Conservation (phyloP, 2,329 filamentous ascomycete species). For the Scedosporium boydii region DNA sequence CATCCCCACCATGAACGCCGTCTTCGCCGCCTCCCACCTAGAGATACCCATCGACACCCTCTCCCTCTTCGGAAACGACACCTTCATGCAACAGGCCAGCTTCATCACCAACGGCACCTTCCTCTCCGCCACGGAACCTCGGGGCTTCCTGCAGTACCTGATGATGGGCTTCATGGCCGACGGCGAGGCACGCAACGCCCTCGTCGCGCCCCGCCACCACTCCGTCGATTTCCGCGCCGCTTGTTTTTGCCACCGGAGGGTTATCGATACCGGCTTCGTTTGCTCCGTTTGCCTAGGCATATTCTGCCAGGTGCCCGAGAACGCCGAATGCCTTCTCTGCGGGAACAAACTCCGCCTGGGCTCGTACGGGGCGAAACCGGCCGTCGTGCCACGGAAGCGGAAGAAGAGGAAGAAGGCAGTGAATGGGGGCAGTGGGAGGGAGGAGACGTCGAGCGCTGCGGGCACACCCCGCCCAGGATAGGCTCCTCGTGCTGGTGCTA, state of each 20-base stretch:
- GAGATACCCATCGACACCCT: constrained; percentile 88
- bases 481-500: background rate
- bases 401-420: constrained; percentile 64
- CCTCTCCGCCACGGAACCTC: constrained; percentile 43
- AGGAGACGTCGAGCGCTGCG: constrained; percentile 49
- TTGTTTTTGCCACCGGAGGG: constrained; percentile 88
- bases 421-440: constrained; percentile 37
- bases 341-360: constrained; percentile 70
- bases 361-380: constrained; percentile 65
- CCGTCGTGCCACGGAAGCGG: constrained; percentile 62
- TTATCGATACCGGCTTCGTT: constrained; percentile 88
- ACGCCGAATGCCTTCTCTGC: constrained; percentile 71
- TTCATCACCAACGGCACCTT: constrained; percentile 53
- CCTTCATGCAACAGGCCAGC: constrained; percentile 85
- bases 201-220: constrained; percentile 73
- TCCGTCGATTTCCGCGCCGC: constrained; percentile 95
- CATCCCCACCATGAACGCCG: constrained; percentile 96
- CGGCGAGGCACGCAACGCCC: constrained; percentile 41
- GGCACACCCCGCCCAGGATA: constrained; percentile 43
- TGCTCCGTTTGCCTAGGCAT: constrained; percentile 96
- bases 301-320: constrained; percentile 59
- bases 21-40: constrained; percentile 86
- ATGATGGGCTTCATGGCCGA: constrained; percentile 86
- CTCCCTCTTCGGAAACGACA: constrained; percentile 73
- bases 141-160: constrained; percentile 78